phyloP scores from a whole-genome alignment of 495 filamentous ascomycete genomes.

The Parathielavia appendiculata region DNA sequence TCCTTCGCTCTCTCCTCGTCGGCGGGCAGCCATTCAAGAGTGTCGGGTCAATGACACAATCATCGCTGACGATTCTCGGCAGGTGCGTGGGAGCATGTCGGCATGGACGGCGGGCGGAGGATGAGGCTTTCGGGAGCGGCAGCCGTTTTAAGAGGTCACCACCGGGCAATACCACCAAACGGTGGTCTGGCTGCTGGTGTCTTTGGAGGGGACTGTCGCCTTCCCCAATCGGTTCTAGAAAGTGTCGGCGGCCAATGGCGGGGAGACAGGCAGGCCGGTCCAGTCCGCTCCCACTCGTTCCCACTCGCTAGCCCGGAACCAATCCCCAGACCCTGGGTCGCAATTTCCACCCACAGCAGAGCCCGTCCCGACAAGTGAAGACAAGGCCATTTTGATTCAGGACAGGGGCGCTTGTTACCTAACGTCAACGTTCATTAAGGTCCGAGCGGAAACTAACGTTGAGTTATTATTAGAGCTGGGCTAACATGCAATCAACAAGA shows the following conservation, averaged over 20 bases:
- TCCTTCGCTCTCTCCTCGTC: background rate
- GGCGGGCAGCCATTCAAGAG: slow-evolving; percentile 7
- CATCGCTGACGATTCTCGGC: background rate
- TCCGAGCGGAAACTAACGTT: too few relatives aligned
- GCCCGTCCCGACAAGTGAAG: background rate
- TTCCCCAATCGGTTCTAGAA: slow-evolving; percentile 25
- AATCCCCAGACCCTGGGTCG: slow-evolving; percentile 13
- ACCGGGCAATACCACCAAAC: background rate
- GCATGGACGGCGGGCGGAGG: slow-evolving; percentile 6
- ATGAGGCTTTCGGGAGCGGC: slow-evolving; percentile 21
- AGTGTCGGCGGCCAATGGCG: slow-evolving; percentile 11
- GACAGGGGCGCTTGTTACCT: too few relatives aligned
- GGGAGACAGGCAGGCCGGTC: slow-evolving; percentile 11
- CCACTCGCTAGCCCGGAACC: slow-evolving; percentile 12
- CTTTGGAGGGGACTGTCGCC: slow-evolving; percentile 6
- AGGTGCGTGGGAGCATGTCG: slow-evolving; percentile 1
- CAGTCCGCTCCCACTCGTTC: slow-evolving; percentile 5
- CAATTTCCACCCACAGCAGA: slow-evolving; percentile 16
- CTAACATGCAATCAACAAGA: too few relatives aligned
- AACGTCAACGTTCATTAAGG: too few relatives aligned
- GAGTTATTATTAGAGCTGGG: too few relatives aligned
- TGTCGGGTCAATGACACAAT: background rate
- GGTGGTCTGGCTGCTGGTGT: background rate
- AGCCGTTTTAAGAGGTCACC: slow-evolving; percentile 20
- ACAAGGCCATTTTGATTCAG: background rate